Evolutionary conservation across 306 rosid genomes (phyloP), one percentile per base, ranked within the genome.

Genomic region (Gleditsia sinensis): DNA sequence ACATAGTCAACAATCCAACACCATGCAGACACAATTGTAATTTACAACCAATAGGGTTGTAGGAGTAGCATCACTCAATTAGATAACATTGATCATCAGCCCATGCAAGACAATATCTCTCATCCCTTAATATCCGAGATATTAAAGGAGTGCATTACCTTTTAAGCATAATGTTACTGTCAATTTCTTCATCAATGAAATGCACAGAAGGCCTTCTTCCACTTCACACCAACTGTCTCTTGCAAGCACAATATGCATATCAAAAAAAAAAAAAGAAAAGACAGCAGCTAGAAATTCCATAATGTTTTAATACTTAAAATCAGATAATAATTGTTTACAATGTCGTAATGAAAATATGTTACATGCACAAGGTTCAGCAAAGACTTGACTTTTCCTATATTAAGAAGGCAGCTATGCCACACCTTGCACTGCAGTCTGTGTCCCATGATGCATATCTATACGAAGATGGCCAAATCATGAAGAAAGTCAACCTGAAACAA

Each of bases 221-320:
- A 90, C 95, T 92, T 87, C 91, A 86, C 96, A 92, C 89, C 98
- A 88, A 86, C 92, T 69, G 74, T 67, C 96, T 95, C 98, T 95
- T 95, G 99, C 99, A 95, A 90, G 86, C 92, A 95, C 91, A 95
- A 90, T 71, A 77, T 77, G 85, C 87, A 83, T 82, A 94, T 94
- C 87, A 90, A 94, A 87, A 74, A 85, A 74, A 85, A 37, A 82
- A n/a, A 75, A 78, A 75, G 75, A 83, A 82, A 74, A 60, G 46
- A 81, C 58, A 79, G 72, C 69, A 55, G 77, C 73, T 72, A 80
- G 74, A 75, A 86, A 86, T 71, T 72, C 83, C 90, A 80, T 75
- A 80, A 54, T 65, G 76, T 53, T 76, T 71, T 77, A 81, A 82
- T 78, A 78, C 80, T 78, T 64, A 78, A 86, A 89, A 87, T 84